These are phyloP conservation scores for Tephrocybe sp. DNA, from an alignment of 768 basidiomycete species.

Conservation along the genomic window DNA sequence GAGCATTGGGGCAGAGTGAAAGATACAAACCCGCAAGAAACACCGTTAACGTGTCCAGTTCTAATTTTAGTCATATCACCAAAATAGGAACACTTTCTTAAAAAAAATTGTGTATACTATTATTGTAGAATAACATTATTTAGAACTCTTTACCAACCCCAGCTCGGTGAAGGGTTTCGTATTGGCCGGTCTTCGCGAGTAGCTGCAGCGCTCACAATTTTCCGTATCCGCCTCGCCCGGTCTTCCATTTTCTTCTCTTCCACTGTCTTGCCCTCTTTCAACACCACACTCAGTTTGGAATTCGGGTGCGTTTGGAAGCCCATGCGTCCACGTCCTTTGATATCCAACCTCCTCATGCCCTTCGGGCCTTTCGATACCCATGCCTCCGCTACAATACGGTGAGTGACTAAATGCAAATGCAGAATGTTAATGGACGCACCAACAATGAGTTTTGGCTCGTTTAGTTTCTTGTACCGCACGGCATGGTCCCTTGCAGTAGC, in stretches of 20 bases:
- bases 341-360: conserved; percentile 64
- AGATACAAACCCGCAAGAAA: conserved; percentile 27
- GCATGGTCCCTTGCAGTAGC: conserved; percentile 87
- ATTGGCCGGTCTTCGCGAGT: conserved; percentile 80
- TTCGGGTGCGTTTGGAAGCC: conserved; percentile 78
- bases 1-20: conserved; percentile 30
- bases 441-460: conserved; percentile 71
- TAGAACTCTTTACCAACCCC: conserved; percentile 65
- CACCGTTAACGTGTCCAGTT: conserved; percentile 27
- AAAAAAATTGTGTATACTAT: conserved; percentile 2
- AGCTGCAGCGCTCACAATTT: conserved; percentile 76
- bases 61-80: conserved; percentile 22
- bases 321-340: conserved; percentile 76
- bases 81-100: not conserved
- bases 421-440: conserved; percentile 50
- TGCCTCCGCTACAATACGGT: conserved; percentile 63
- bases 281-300: conserved; percentile 69
- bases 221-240: conserved; percentile 64
- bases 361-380: conserved; percentile 90
- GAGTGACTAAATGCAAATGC: not conserved
- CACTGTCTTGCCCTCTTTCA: conserved; percentile 79
- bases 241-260: conserved; percentile 64
- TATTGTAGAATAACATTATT: conserved; percentile 13
- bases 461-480: conserved; percentile 68
- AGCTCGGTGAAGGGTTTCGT: conserved; percentile 66